phyloP scores from a whole-genome alignment of 352 stramenopile genomes.

The Thraustotheca clavata region DNA sequence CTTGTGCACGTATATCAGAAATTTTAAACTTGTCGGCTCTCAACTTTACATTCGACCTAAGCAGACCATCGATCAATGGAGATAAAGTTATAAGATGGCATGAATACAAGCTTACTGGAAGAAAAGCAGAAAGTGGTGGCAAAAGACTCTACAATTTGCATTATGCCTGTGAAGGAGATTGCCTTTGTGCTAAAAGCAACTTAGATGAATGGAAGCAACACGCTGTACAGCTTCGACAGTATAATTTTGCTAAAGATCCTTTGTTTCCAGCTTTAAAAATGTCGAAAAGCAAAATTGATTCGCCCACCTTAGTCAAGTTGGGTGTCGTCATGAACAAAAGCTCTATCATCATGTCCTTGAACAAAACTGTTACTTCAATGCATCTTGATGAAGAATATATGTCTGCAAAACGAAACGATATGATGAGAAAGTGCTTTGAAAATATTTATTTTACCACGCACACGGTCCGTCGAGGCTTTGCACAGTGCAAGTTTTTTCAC shows the following conservation, averaged over 20 bases:
- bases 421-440: not conserved
- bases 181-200: not conserved
- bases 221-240: not conserved
- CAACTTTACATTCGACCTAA: not conserved
- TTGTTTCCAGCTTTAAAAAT: not conserved
- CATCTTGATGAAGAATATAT: not conserved
- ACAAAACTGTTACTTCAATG: not conserved
- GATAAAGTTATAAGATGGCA: not conserved
- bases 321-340: not conserved
- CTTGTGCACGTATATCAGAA: conserved; percentile 4
- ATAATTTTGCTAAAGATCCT: not conserved
- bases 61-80: not conserved
- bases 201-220: not conserved
- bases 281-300: not conserved
- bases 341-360: not conserved
- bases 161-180: not conserved
- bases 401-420: not conserved
- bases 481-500: conserved; percentile 18
- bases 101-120: not conserved
- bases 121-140: not conserved
- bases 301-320: not conserved
- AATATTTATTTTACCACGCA: conserved; percentile 13
- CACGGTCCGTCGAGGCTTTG: conserved; percentile 5
- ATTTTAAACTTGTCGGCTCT: not conserved
- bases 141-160: not conserved